Base-by-base conservation (phyloP, 257 asterid genomes). In the Scutellaria barbata region DNA sequence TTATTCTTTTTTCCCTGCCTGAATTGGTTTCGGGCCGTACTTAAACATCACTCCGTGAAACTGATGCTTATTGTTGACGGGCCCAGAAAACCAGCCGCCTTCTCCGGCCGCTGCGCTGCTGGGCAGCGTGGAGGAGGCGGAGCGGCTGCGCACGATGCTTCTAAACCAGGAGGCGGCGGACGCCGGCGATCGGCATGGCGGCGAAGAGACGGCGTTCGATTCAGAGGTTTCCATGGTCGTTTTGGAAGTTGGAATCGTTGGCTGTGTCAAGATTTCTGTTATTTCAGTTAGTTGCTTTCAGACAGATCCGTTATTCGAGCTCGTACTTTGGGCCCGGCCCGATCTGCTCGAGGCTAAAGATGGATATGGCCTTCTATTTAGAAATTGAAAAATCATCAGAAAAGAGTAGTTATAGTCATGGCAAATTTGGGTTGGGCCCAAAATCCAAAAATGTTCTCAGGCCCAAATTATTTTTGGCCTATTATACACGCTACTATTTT, bases 1-100 rank as follows among this genome's bases (percentile, higher is more conserved):
- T 41, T 51, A 47, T 22, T 50, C 14, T 10, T 39, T 48, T 18
- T 35, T 60, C 50, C 40, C 35, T 73, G 88, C 98, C 98, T 92
- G 98, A 78, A 90, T 78, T 42, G 96, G 69, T 61, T 92, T 88
- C 6, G 94, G 85, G 20, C 98, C 96, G 76, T 88, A 89, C 85
- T 88, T 92, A 62, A 92, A 89, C 90, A 88, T 85, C 71, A 87
- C 85, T 35, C 96, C 96, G 22, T 82, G 82, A 60, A 92, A 82
- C 76, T 89, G 96, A 61, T 67, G 88, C 77, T 87, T 89, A 84
- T 70, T 77, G 74, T 85, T 88, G 54, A 86, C 63, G 65, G 96
- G 89, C 0, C 86, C 85, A 45, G n/a, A 68, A 47, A 72, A 82
- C 12, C 66, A 87, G 10, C 72, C 84, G 37, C 57, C 53, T 66